Base-by-base conservation (phyloP, 2,329 filamentous ascomycete genomes). In the Ramichloridium luteum region DNA sequence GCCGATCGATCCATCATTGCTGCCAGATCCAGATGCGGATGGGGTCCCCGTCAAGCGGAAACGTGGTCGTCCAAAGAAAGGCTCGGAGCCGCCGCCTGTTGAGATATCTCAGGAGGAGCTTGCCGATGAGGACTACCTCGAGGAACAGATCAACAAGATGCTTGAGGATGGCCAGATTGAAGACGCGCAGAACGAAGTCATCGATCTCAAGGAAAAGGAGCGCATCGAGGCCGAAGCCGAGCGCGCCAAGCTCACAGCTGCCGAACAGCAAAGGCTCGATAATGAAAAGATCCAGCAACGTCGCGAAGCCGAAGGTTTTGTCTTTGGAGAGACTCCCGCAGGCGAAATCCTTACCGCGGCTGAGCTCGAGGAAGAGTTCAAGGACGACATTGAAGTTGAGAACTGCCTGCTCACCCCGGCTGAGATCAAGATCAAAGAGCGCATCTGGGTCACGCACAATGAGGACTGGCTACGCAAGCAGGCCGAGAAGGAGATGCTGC, bases 361-460 rank as follows among this genome's bases (percentile, higher is more conserved):
- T 13, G 41, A 49, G 20, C 41, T 53, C 2, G 51, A 53, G 35
- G 72, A 80, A 35, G 86, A 94, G 50, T 94, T 96, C 49, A 81
- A 77, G 22, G 76, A 92, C 46, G 90, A 98, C 40, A 79, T 77
- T 0, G 90, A 98, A 55, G 84, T 98, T 4, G 62, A 70, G 37
- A 80, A 80, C 46, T 93, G 86, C 50, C 58, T 85, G 20, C 67
- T 96, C 4, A 71, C 69, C 0, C 70, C 77, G 1, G 71, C 74
- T 3, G 86, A 96, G 58, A 72, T 77, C 2, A 71, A 71, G 18
- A 73, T 85, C 50, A 96, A 94, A 55, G 86, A 94, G 55, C 74
- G 76, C 37, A 81, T 96, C 31, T 98, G 90, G 90, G 76, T 93
- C 26, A 86, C 88, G 37, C 77, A 86, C 52, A 96, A 98, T 57